Evolutionary conservation across 495 filamentous ascomycete species (phyloP).

Genomic region (Penicillium psychrofluorescens): DNA sequence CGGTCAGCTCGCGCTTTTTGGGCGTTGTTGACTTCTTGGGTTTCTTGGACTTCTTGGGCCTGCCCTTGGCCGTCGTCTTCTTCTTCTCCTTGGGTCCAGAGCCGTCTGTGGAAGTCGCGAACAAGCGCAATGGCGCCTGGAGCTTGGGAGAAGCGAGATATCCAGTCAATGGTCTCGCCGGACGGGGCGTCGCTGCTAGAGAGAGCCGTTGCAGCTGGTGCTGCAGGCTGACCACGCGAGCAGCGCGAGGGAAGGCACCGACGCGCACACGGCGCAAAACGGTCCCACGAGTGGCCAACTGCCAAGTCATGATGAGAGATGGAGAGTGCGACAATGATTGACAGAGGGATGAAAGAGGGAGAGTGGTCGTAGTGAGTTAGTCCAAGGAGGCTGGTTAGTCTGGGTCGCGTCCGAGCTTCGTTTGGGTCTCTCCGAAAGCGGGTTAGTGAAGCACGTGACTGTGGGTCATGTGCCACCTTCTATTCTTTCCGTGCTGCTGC

Average conservation of each 20-base stretch:
- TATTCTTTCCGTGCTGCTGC: no score
- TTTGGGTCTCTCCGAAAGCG: conserved; percentile 22
- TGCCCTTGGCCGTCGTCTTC: conserved; percentile 8
- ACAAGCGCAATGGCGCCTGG: conserved; percentile 12
- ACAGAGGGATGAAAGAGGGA: conserved; percentile 10
- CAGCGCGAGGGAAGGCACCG: conserved; percentile 16
- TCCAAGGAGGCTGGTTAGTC: conserved; percentile 12
- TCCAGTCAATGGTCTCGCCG: conserved; percentile 2
- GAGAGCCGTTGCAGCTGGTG: conserved; percentile 21
- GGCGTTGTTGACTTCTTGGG: conserved; percentile 2
- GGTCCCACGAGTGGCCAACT: conserved; percentile 20
- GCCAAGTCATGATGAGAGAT: conserved; percentile 23
- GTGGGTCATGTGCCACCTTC: background rate
- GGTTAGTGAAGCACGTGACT: conserved; percentile 11
- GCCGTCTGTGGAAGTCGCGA: conserved; percentile 18
- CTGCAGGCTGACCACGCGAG: conserved; percentile 20
- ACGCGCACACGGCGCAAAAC: conserved; percentile 22
- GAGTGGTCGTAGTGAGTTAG: background rate
- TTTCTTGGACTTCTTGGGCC: conserved; percentile 2
- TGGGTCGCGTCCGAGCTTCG: conserved; percentile 20
- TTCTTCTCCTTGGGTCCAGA: conserved; percentile 8
- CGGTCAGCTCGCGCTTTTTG: conserved; percentile 18
- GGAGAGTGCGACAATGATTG: background rate
- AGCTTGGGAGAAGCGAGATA: conserved; percentile 6
- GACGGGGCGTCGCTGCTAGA: conserved; percentile 9